A percentile compares a stretch with the other conserved stretches of the same genome.
phyloP scores from a whole-genome alignment of 202 grass and related monocot species.

The Eragrostis tef region DNA sequence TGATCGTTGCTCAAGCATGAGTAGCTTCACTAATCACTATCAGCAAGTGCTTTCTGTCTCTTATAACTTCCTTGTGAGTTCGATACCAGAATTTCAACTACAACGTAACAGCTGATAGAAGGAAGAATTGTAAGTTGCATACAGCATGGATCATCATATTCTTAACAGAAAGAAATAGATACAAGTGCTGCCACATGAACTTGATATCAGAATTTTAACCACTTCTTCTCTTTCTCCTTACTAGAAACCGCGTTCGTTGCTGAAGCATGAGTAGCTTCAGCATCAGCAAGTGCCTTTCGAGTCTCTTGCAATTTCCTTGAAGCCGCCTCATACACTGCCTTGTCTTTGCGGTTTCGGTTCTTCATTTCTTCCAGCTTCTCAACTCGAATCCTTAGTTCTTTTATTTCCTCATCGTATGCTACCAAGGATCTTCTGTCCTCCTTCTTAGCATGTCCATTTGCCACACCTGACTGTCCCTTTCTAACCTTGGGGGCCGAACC shows the following conservation, averaged over 20 bases:
- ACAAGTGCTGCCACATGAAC: neutral
- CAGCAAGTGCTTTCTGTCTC: no score
- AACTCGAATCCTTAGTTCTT: slow-evolving; percentile 62
- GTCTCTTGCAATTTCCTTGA: slow-evolving; percentile 73
- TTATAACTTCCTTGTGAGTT: slow-evolving; percentile 54
- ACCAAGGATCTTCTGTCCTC: slow-evolving; percentile 81
- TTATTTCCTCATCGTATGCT: slow-evolving; percentile 75
- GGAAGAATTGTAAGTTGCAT: no score
- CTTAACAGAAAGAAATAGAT: neutral
- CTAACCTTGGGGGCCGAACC: slow-evolving; percentile 49
- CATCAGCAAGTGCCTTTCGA: slow-evolving; percentile 59
- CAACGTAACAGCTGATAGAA: neutral
- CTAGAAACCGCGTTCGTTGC: slow-evolving; percentile 61
- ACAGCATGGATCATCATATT: no score
- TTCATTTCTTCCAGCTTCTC: slow-evolving; percentile 87
- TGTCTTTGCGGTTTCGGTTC: slow-evolving; percentile 79
- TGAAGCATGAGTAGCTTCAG: slow-evolving; percentile 68
- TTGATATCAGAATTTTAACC: slow-evolving; percentile 86
- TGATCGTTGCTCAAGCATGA: no score
- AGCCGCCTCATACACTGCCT: slow-evolving; percentile 68
- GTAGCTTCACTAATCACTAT: no score
- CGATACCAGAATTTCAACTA: slow-evolving; percentile 85
- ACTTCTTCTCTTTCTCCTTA: slow-evolving; percentile 95
- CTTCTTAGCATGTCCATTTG: slow-evolving; percentile 42
- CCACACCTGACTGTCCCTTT: slow-evolving; percentile 50